These are phyloP conservation scores for Xylariaceae sp. DNA, from an alignment of 2,329 filamentous ascomycete species.

Conservation along the genomic window DNA sequence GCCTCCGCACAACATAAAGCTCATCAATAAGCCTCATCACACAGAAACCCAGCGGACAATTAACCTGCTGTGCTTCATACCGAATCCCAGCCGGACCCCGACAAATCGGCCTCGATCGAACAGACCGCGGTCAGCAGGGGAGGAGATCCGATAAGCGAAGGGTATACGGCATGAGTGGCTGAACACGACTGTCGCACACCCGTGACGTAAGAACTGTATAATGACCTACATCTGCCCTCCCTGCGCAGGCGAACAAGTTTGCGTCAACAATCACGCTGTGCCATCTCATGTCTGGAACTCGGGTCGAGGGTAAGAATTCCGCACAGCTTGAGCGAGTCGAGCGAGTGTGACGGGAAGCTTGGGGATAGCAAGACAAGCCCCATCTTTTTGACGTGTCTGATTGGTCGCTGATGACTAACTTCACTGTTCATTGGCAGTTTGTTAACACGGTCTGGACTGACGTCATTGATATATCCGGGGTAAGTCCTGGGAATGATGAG, in stretches of 20 bases:
- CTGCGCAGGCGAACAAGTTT: too few relatives aligned
- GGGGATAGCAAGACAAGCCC: background rate
- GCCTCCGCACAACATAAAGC: too few relatives aligned
- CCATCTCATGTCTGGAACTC: too few relatives aligned
- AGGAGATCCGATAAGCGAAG: conserved; percentile 16
- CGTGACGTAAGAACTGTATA: background rate
- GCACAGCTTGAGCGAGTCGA: too few relatives aligned
- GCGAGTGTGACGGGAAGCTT: too few relatives aligned
- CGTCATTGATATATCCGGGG: conserved; percentile 9
- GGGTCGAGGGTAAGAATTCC: too few relatives aligned
- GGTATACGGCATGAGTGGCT: background rate
- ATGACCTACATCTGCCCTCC: background rate
- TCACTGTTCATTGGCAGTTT: background rate
- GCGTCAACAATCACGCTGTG: too few relatives aligned
- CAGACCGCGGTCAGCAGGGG: background rate
- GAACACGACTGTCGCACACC: background rate
- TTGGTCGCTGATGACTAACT: background rate
- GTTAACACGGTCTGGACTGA: conserved; percentile 4
- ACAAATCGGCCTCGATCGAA: background rate
- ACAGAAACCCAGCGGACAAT: too few relatives aligned
- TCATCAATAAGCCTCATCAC: too few relatives aligned
- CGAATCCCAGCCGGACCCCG: background rate
- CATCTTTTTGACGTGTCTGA: background rate
- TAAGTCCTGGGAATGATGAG: background rate
- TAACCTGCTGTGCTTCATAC: background rate